A percentile compares a stretch with the other conserved stretches of the same genome.
phyloP scores from a whole-genome alignment of 495 filamentous ascomycete species.

The Hyaloscypha variabilis region DNA sequence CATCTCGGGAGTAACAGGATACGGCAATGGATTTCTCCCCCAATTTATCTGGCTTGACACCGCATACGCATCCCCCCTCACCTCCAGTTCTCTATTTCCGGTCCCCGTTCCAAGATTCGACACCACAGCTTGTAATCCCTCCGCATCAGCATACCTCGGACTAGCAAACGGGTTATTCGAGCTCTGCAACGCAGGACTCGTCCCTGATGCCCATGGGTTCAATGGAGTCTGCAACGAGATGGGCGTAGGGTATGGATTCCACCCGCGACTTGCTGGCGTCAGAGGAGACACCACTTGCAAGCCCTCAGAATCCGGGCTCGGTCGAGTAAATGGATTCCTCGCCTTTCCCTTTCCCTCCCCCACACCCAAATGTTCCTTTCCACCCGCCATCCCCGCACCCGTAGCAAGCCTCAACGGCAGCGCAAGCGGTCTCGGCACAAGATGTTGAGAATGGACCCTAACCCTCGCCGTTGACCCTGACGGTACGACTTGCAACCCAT shows the following conservation, averaged over 20 bases:
- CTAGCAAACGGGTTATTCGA: neutral
- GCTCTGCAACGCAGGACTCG: neutral
- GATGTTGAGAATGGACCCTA: neutral
- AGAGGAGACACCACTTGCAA: neutral
- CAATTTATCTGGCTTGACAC: neutral
- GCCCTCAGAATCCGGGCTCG: neutral
- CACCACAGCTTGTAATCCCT: conserved; percentile 1
- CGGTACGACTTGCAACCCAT: neutral
- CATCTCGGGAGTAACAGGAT: neutral
- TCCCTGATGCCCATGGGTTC: neutral
- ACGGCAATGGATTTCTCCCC: neutral
- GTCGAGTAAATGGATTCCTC: neutral
- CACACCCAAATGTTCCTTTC: too few relatives aligned
- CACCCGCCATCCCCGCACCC: neutral
- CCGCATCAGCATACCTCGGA: neutral
- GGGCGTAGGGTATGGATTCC: neutral
- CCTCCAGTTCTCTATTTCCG: neutral
- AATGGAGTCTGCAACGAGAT: neutral
- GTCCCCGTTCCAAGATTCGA: neutral
- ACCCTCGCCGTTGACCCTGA: neutral
- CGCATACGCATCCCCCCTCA: neutral
- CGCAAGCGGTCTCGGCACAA: neutral
- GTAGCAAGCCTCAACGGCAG: neutral
- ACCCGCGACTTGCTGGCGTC: neutral
- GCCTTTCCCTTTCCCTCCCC: neutral